Evolutionary conservation across 768 basidiomycete species (phyloP).

Genomic region (Phanerochaete sordida): DNA sequence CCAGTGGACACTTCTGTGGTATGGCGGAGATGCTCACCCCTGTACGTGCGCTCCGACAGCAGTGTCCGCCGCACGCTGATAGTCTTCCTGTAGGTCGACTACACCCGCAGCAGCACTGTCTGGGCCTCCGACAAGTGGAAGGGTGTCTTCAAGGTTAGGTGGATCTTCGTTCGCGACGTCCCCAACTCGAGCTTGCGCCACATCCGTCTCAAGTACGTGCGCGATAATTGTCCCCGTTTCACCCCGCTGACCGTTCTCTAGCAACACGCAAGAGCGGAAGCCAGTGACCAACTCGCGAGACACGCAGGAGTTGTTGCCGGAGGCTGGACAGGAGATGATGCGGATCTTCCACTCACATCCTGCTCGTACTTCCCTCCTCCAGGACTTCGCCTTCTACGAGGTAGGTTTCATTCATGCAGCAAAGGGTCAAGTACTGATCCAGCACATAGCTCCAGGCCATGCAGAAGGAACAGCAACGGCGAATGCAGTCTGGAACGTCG

Average conservation of each 20-base stretch:
- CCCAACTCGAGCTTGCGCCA: slow-evolving; percentile 87
- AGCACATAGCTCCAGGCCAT: slow-evolving; percentile 72
- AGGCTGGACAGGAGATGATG: slow-evolving; percentile 96
- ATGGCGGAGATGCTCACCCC: slow-evolving; percentile 98
- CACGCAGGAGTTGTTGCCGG: slow-evolving; percentile 93
- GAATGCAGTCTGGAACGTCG: slow-evolving; percentile 26
- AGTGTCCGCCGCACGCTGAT: not conserved
- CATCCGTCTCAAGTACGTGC: slow-evolving; percentile 75
- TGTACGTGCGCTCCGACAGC: slow-evolving; percentile 39
- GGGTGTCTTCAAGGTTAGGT: slow-evolving; percentile 96
- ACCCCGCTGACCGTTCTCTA: slow-evolving; percentile 32
- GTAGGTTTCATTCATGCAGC: slow-evolving; percentile 35
- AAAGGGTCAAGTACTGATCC: not conserved
- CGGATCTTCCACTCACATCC: slow-evolving; percentile 94
- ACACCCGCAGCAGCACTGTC: slow-evolving; percentile 90
- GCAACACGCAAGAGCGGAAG: slow-evolving; percentile 97
- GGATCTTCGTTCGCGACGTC: slow-evolving; percentile 97
- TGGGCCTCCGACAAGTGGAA: slow-evolving; percentile 99
- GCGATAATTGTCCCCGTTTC: too few species aligned
- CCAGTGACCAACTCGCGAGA: slow-evolving; percentile 98
- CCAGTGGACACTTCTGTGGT: slow-evolving; percentile 96
- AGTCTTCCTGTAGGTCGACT: slow-evolving; percentile 64
- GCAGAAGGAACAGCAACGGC: slow-evolving; percentile 54
- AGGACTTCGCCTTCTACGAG: slow-evolving; percentile 93
- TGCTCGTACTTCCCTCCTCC: slow-evolving; percentile 86